Base-by-base conservation (phyloP, 176 grass and related monocot genomes). In the Aegilops umbellulata region DNA sequence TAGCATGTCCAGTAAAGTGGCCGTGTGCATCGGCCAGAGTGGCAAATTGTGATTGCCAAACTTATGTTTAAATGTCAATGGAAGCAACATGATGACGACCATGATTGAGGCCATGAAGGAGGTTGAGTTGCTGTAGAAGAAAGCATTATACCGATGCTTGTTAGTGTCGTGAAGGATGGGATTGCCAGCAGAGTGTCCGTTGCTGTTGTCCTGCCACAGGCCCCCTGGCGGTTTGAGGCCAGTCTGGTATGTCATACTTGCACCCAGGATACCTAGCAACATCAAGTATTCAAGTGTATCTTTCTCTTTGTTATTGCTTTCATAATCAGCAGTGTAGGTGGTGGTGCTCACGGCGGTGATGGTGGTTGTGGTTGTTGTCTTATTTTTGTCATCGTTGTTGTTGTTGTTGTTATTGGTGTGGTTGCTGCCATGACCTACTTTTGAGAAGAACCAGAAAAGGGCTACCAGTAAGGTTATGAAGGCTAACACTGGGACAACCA, bases 41-140 rank as follows among this genome's bases (percentile, higher is more conserved):
- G 38, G 27, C 38, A 80, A 19, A 10, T 74, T 24, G 8, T 35
- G 22, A 9, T 14, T 4, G 3, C 47, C 3, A 32, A 4, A 32
- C 31, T 32, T 32, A 29, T 29, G 2, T 32, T 32, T 32, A 4
- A 32, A 4, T 3, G 31, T 29, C 23, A 4, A 5, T 38, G 31
- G 39, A 5, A 89, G 76, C 24, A 89, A 58, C 17, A 89, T 16
- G 41, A 89, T 19, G 42, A 89, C 47, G 5, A 84, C 58, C 1
- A 89, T 82, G 12, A 88, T 39, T 17, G 87, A 88, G 1, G 87
- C 81, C 65, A 84, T 61, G 26, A 88, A 88, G 7, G 80, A 88
- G 8, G 87, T 73, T 10, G 87, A 88, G 87, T 88, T 88, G 81
- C 74, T 55, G 12, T 88, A 88, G 87, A 88, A 88, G 87, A 88